These are phyloP conservation scores for Phlyctochytrium bullatum DNA, from an alignment of 192 early-diverging fungal species.

Conservation along the genomic window DNA sequence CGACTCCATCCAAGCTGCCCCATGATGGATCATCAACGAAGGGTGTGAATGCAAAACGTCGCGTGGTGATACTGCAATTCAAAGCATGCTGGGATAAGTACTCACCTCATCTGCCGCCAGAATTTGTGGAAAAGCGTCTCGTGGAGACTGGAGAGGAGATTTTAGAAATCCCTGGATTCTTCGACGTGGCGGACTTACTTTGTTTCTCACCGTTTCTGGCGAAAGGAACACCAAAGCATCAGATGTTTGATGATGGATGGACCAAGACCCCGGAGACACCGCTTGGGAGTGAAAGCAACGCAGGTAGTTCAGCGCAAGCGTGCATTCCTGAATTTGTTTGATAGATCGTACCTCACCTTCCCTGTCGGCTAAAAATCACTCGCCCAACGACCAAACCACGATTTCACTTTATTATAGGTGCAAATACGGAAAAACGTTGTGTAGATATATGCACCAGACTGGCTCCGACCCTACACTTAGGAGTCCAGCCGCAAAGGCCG, in stretches of 20 bases:
- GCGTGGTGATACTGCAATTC: conserved; percentile 31
- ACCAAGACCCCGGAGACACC: too few species aligned
- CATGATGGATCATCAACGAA: too few species aligned
- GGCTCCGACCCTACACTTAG: not conserved
- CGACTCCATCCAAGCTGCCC: conserved; percentile 16
- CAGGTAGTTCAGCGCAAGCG: too few species aligned
- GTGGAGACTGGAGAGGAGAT: conserved; percentile 37
- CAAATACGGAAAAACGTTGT: not conserved
- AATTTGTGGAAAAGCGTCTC: conserved; percentile 20
- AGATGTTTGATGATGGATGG: too few species aligned
- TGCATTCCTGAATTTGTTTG: too few species aligned
- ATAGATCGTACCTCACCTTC: too few species aligned
- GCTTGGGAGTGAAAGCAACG: too few species aligned
- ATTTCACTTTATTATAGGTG: not conserved
- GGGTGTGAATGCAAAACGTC: conserved; percentile 31
- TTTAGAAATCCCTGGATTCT: conserved; percentile 29
- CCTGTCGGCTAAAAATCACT: too few species aligned
- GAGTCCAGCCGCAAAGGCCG: not conserved
- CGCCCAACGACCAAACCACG: too few species aligned
- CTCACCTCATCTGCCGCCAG: conserved; percentile 26
- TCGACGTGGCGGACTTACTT: conserved; percentile 29
- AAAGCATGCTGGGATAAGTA: conserved; percentile 42
- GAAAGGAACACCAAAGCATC: too few species aligned
- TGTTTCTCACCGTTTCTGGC: conserved; percentile 36
- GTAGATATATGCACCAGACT: not conserved